phyloP scores from a whole-genome alignment of 257 asterid genomes.

The Oldenlandia corymbosa region DNA sequence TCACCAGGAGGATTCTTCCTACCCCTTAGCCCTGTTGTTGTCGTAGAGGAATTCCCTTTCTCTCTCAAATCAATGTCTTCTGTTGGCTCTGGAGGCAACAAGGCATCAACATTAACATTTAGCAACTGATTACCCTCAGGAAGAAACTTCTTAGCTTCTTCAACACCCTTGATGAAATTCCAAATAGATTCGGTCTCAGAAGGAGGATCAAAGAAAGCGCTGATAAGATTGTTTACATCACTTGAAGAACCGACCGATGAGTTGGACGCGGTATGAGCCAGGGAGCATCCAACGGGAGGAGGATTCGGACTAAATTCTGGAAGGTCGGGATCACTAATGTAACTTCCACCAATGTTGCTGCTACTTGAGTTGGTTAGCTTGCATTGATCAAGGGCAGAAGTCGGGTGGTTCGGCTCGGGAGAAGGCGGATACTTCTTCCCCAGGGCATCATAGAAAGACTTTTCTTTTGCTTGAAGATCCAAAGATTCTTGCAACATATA shows the following conservation, averaged over 20 bases:
- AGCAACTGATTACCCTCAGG: slow-evolving; percentile 15
- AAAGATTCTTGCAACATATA: slow-evolving; percentile 52
- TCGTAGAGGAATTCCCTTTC: background rate
- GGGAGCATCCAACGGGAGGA: background rate
- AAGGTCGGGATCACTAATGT: background rate
- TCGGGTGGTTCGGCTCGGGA: slow-evolving; percentile 5
- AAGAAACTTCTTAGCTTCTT: slow-evolving; percentile 34
- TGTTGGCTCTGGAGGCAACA: slow-evolving; percentile 2
- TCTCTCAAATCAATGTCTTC: slow-evolving; percentile 6
- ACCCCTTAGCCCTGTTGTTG: slow-evolving; percentile 1
- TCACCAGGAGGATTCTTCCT: slow-evolving; percentile 12
- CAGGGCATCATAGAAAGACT: slow-evolving; percentile 59
- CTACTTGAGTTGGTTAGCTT: background rate
- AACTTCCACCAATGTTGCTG: background rate
- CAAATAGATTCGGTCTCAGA: slow-evolving; percentile 22
- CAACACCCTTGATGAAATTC: slow-evolving; percentile 35
- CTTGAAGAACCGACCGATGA: slow-evolving; percentile 17
- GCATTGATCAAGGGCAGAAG: slow-evolving; percentile 1
- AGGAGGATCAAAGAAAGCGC: slow-evolving; percentile 20
- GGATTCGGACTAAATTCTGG: background rate
- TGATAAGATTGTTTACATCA: slow-evolving; percentile 1
- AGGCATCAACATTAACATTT: slow-evolving; percentile 6
- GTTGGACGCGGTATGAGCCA: slow-evolving; percentile 3
- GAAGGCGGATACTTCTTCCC: slow-evolving; percentile 54
- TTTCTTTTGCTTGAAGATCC: slow-evolving; percentile 61